phyloP scores from a whole-genome alignment of 2,329 filamentous ascomycete genomes.

The Alternaria brassicicola region DNA sequence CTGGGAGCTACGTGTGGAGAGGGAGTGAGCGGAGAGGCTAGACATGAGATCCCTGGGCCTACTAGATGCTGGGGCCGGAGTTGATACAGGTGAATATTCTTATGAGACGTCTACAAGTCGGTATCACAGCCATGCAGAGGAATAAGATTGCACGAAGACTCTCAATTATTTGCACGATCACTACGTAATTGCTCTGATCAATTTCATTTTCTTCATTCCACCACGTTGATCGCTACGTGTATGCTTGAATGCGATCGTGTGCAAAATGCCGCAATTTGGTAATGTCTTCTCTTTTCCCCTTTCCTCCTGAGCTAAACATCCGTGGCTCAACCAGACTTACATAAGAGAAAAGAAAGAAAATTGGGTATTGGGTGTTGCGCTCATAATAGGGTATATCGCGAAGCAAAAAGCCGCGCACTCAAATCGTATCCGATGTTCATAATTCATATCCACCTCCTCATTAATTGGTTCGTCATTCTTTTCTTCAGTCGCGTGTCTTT shows the following conservation, averaged over 20 bases:
- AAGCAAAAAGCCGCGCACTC: slow-evolving; percentile 18
- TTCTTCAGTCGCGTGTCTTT: background rate
- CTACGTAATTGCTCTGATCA: background rate
- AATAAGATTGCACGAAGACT: background rate
- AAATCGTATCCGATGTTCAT: slow-evolving; percentile 5
- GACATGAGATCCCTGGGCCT: background rate
- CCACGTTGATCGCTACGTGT: background rate
- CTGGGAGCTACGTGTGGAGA: background rate
- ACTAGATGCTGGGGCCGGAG: background rate
- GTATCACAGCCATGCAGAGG: background rate
- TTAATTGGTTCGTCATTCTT: background rate
- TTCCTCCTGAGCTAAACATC: background rate
- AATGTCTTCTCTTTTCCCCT: background rate
- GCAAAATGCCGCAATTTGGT: background rate
- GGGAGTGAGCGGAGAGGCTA: background rate
- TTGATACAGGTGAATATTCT: background rate
- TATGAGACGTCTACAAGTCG: background rate
- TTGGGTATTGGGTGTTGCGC: slow-evolving; percentile 13
- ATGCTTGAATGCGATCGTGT: background rate
- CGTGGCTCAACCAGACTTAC: background rate
- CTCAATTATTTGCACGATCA: background rate
- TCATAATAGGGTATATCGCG: slow-evolving; percentile 25
- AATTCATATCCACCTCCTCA: slow-evolving; percentile 6
- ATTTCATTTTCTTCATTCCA: background rate
- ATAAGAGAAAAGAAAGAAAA: slow-evolving; percentile 8